Evolutionary conservation across 495 filamentous ascomycete genomes (phyloP).

Genomic region (Tuber magnatum): DNA sequence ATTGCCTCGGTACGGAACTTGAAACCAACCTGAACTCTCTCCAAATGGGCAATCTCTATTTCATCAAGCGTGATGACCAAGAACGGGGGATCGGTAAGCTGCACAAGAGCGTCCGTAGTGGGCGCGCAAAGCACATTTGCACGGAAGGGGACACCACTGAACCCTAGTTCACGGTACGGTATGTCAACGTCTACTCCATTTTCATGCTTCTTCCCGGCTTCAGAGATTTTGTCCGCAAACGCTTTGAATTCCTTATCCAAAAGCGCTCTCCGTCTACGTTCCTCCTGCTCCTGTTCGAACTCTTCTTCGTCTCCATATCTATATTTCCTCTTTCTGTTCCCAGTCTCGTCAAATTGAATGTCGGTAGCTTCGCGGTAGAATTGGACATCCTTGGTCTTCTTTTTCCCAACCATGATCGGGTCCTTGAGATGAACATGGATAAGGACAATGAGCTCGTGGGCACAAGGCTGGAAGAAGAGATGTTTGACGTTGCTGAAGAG

Average conservation of each 20-base stretch:
- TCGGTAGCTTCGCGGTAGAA: conserved; percentile 98
- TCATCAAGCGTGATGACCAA: conserved; percentile 89
- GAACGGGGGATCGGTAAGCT: conserved; percentile 94
- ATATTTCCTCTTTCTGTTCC: conserved; percentile 93
- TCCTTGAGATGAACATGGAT: conserved; percentile 98
- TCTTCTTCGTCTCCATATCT: conserved; percentile 99
- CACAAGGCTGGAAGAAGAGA: conserved; percentile 95
- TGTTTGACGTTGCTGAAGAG: conserved; percentile 98
- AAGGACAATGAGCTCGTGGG: conserved; percentile 91
- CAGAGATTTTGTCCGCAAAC: conserved; percentile 95
- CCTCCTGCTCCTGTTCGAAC: conserved; percentile 97
- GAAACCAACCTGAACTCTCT: conserved; percentile 69
- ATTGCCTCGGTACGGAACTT: background rate
- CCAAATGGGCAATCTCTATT: conserved; percentile 91
- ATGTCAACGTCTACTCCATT: conserved; percentile 78
- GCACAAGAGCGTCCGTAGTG: conserved; percentile 95
- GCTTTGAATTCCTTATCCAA: conserved; percentile 92
- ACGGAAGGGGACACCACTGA: conserved; percentile 90
- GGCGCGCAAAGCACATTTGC: conserved; percentile 92
- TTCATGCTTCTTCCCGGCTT: conserved; percentile 74
- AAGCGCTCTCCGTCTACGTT: conserved; percentile 78
- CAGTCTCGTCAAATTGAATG: conserved; percentile 98
- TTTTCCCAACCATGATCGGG: conserved; percentile 96
- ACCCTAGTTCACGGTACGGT: conserved; percentile 91
- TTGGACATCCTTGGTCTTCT: conserved; percentile 97